Conservation (phyloP, 1,284 basidiomycete genomes). For the Leccinum fuscescens region DNA sequence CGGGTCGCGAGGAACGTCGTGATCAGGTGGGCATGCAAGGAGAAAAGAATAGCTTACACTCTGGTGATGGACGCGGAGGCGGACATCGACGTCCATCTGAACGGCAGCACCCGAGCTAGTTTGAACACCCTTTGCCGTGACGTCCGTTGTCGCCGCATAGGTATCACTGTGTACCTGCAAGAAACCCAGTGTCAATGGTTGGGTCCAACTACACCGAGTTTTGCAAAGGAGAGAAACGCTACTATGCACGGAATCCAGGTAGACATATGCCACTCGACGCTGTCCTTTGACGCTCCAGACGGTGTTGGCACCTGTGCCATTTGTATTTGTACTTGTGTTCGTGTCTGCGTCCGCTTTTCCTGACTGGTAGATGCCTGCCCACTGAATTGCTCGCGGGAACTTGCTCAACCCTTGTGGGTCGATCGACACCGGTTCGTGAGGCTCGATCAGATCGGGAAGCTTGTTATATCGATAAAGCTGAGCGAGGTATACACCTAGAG, state of each 20-base stretch:
- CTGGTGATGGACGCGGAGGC: too few species aligned
- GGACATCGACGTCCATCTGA: too few species aligned
- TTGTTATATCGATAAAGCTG: constrained; percentile 65
- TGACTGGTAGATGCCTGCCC: neutral
- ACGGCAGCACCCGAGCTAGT: too few species aligned
- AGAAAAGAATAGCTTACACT: too few species aligned
- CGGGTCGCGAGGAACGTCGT: too few species aligned
- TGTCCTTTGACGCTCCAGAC: neutral
- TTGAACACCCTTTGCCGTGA: too few species aligned
- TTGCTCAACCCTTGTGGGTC: constrained; percentile 53
- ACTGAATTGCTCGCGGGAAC: neutral
- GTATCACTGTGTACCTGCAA: too few species aligned
- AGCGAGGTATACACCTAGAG: constrained; percentile 69
- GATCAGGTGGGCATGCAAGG: too few species aligned
- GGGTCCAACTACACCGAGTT: neutral
- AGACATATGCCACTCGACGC: constrained; percentile 2
- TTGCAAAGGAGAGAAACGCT: neutral
- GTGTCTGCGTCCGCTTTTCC: neutral
- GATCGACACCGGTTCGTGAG: constrained; percentile 63
- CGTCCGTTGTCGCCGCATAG: too few species aligned
- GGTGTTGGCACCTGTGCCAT: neutral
- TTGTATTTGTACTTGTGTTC: neutral
- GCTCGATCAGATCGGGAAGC: constrained; percentile 77
- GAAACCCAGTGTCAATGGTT: neutral
- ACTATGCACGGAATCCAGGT: constrained; percentile 5